Percentiles rank a stretch among this genome's conserved stretches.
Evolutionary conservation across 2,329 filamentous ascomycete species (phyloP).

Genomic region (Penicillium sp.): DNA sequence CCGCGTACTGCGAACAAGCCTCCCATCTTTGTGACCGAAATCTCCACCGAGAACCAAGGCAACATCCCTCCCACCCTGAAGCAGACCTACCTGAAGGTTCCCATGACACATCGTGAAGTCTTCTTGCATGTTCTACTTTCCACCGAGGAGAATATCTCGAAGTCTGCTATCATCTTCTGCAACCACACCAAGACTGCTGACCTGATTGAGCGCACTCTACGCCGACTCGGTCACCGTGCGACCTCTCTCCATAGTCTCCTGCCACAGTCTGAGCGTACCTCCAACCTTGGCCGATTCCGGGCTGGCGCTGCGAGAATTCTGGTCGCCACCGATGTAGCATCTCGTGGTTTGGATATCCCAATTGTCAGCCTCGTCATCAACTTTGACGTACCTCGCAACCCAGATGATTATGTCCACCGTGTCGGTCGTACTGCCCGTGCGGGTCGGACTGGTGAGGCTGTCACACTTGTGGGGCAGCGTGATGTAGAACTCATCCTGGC

Average conservation of each 20-base stretch:
- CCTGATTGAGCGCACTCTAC: constrained; percentile 84
- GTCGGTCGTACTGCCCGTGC: constrained; percentile 95
- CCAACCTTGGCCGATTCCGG: constrained; percentile 89
- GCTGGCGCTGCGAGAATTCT: constrained; percentile 86
- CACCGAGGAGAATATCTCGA: constrained; percentile 74
- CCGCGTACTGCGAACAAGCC: constrained; percentile 70
- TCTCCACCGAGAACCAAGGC: constrained; percentile 70
- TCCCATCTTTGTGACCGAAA: constrained; percentile 86
- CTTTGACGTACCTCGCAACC: constrained; percentile 93
- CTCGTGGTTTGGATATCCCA: constrained; percentile 92
- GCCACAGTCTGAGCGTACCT: constrained; percentile 79
- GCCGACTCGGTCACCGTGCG: constrained; percentile 83
- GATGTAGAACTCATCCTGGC: constrained; percentile 90
- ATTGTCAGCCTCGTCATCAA: constrained; percentile 90
- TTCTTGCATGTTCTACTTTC: constrained; percentile 88
- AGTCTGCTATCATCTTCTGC: constrained; percentile 89
- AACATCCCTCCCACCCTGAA: constrained; percentile 77
- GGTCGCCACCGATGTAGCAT: constrained; percentile 93
- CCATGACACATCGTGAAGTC: constrained; percentile 90
- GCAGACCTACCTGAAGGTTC: constrained; percentile 85
- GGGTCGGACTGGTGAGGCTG: constrained; percentile 77
- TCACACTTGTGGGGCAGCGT: constrained; percentile 89
- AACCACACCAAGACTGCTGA: constrained; percentile 90
- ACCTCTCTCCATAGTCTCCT: constrained; percentile 89
- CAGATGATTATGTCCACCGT: constrained; percentile 96